A percentile compares a stretch with the other conserved stretches of the same genome.
Conservation (phyloP, 768 basidiomycete genomes). For the Chalciporus chontae region DNA sequence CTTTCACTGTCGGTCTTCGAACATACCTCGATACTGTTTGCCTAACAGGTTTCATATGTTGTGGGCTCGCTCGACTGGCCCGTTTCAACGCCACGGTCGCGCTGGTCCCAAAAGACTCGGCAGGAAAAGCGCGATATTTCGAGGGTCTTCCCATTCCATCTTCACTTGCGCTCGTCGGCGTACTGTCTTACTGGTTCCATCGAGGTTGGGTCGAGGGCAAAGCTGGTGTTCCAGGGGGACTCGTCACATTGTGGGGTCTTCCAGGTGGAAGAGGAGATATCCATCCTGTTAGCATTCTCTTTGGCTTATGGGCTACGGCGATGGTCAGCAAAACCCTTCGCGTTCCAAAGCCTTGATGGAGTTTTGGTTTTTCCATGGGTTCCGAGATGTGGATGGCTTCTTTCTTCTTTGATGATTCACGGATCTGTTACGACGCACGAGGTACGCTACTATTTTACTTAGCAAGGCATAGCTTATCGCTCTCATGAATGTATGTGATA, state of each 20-base stretch:
- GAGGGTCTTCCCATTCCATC: constrained; percentile 98
- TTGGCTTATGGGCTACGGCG: constrained; percentile 84
- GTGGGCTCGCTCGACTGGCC: constrained; percentile 93
- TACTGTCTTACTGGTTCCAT: constrained; percentile 79
- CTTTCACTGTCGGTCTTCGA: constrained; percentile 86
- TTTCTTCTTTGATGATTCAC: neutral
- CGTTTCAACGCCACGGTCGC: constrained; percentile 99
- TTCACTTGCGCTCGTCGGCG: constrained; percentile 71
- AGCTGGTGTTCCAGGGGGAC: constrained; percentile 71
- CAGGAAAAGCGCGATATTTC: constrained; percentile 91
- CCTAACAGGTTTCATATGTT: constrained; percentile 89
- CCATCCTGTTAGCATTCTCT: constrained; percentile 75
- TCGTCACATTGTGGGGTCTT: constrained; percentile 68
- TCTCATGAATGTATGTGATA: constrained; percentile 13
- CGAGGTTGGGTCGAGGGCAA: constrained; percentile 83
- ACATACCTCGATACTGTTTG: constrained; percentile 88
- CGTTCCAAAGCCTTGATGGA: constrained; percentile 67
- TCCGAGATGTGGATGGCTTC: neutral
- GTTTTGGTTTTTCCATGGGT: neutral
- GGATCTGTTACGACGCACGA: neutral
- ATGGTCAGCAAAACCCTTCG: constrained; percentile 98
- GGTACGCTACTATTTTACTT: constrained; percentile 6
- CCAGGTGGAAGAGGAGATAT: constrained; percentile 78
- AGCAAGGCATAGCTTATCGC: constrained; percentile 3
- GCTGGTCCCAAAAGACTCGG: constrained; percentile 78